These are phyloP conservation scores for Trichoderma asperelloides DNA, from an alignment of 495 filamentous ascomycete genomes.

Conservation along the genomic window DNA sequence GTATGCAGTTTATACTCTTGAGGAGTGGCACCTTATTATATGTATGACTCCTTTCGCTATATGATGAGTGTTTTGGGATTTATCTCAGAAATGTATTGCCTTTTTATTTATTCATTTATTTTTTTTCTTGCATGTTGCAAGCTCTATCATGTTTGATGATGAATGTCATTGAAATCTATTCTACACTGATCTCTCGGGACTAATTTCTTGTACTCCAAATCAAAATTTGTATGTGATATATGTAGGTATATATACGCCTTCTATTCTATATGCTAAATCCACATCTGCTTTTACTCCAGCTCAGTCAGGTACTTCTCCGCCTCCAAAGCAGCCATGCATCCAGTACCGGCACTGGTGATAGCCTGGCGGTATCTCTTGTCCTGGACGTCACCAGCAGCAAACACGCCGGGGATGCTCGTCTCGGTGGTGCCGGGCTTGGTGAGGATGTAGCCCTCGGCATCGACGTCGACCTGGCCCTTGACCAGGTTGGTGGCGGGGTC, in stretches of 20 bases:
- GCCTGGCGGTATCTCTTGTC: constrained; percentile 98
- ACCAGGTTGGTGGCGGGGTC: constrained; percentile 84
- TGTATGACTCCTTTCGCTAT: too few species aligned
- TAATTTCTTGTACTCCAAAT: not conserved
- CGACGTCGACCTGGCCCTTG: constrained; percentile 77
- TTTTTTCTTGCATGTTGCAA: not conserved
- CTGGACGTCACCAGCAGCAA: constrained; percentile 95
- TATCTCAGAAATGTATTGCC: not conserved
- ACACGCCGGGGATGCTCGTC: constrained; percentile 86
- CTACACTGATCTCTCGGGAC: not conserved
- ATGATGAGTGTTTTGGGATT: not conserved
- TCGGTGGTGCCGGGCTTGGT: constrained; percentile 82
- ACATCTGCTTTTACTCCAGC: constrained; percentile 37
- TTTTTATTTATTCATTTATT: not conserved
- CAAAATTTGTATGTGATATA: not conserved
- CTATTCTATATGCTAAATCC: constrained; percentile 15
- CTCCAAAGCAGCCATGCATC: constrained; percentile 90
- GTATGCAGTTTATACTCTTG: too few species aligned
- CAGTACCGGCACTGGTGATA: constrained; percentile 91
- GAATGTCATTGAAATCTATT: not conserved
- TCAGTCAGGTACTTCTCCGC: constrained; percentile 88
- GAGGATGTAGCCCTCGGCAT: constrained; percentile 78
- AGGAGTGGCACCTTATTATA: too few species aligned
- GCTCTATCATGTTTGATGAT: not conserved
- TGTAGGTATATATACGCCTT: not conserved